Evolutionary conservation across 768 basidiomycete genomes (phyloP), one percentile per base, ranked within the genome.

Genomic region (Auricularia cornea): DNA sequence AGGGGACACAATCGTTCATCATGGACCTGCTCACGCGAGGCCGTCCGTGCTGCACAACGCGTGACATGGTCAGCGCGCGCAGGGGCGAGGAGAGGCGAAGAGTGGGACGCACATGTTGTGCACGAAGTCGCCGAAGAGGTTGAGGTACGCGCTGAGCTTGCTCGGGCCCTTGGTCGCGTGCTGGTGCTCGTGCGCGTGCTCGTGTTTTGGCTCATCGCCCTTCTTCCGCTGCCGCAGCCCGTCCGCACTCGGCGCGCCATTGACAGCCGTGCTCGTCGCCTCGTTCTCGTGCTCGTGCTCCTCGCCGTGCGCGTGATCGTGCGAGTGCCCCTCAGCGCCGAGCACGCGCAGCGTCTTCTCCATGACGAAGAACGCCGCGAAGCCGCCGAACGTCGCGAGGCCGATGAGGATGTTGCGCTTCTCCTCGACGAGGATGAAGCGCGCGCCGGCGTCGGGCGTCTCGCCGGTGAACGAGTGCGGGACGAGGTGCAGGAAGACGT

Each of bases 381-480:
- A 96, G 3, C 94, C 94, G 29, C 85, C 68, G 71, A 95, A 94
- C 67, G 94, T 90, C 32, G 84, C 89, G 10, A 92, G 79, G 35
- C 93, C 92, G 66, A 94, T 85, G 48, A 95, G 75, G 67, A 97
- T 92, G 73, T 95, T 95, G 65, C 92, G 80, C 75, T 92, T 94
- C 71, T 93, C 90, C 73, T 95, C 91, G 5, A 95, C 89, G 78
- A 93, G 83, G 44, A 94, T 81, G 64, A 94, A 83, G 63, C 88
- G 87, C 16, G 88, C 87, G 31, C 86, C 84, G 44, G 79, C 76
- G 63, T 84, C 87, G 68, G 88, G 85, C 70, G 87, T 83, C 70
- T 94, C 94, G 33, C 94, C 94, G 80, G 94, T 88, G 74, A 96
- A 96, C 10, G 89, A 83, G 72, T 95, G 94, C 26, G 94, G 94